A percentile compares a stretch with the other conserved stretches of the same genome.
Conservation (phyloP, 176 grass and related monocot species). For the Avena eriantha region DNA sequence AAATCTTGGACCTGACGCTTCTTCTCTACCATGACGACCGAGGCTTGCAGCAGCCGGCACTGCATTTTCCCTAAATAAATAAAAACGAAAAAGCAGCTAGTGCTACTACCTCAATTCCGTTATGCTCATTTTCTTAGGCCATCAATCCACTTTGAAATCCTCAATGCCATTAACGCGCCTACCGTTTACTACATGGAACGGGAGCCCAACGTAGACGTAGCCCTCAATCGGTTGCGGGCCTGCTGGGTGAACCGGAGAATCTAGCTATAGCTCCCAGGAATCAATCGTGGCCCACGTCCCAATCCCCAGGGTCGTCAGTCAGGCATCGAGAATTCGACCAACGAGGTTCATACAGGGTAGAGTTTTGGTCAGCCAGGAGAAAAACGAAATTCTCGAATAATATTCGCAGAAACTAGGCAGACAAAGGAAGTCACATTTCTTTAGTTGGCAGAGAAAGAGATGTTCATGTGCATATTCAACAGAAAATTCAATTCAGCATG, state of each 20-base stretch:
- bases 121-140: conserved; percentile 15
- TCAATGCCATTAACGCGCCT: conserved; percentile 33
- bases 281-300: background rate
- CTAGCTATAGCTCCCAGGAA: background rate
- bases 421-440: background rate
- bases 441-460: background rate
- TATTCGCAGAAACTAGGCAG: background rate
- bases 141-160: conserved; percentile 33
- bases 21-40: too few species aligned
- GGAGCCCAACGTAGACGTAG: background rate
- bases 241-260: conserved; percentile 13
- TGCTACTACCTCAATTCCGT: background rate
- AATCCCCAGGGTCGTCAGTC: background rate
- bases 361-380: background rate
- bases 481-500: background rate
- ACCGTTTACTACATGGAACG: background rate
- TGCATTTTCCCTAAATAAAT: background rate
- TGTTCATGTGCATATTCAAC: conserved; percentile 4
- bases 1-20: too few species aligned
- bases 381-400: background rate
- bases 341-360: background rate
- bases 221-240: background rate
- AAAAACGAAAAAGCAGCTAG: background rate
- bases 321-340: background rate
- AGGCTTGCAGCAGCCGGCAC: background rate